Percentiles rank a stretch among this genome's conserved stretches.
These are phyloP conservation scores for Tuber brumale DNA, from an alignment of 495 filamentous ascomycete species.

Conservation along the genomic window DNA sequence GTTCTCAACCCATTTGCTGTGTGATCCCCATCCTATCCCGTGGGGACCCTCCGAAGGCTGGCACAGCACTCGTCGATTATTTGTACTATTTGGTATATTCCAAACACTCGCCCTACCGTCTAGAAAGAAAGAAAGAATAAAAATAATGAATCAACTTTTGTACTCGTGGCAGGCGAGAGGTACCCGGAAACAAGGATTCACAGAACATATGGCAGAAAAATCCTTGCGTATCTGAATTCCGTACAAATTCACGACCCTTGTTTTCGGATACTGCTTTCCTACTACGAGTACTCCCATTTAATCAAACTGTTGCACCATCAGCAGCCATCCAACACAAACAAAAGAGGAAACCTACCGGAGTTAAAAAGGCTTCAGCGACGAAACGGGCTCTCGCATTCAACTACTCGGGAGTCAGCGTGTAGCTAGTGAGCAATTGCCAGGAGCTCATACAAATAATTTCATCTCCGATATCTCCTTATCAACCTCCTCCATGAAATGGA, in stretches of 20 bases:
- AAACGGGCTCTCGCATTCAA: slow-evolving; percentile 96
- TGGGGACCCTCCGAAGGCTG: too few species aligned
- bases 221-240: too few species aligned
- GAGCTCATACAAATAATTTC: slow-evolving; percentile 89
- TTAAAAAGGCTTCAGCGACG: slow-evolving; percentile 95
- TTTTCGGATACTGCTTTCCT: too few species aligned
- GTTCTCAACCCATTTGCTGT: too few species aligned
- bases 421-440: slow-evolving; percentile 21
- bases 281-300: not conserved
- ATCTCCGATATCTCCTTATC: slow-evolving; percentile 99
- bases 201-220: too few species aligned
- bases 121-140: not conserved
- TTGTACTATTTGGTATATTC: too few species aligned
- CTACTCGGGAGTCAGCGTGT: slow-evolving; percentile 45
- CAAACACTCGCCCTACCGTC: too few species aligned
- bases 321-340: not conserved
- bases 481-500: slow-evolving; percentile 98
- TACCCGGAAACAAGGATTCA: too few species aligned
- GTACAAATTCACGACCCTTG: too few species aligned
- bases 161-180: too few species aligned
- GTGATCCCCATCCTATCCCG: too few species aligned
- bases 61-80: too few species aligned
- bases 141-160: not conserved
- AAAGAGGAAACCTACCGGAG: slow-evolving; percentile 50
- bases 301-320: not conserved